Evolutionary conservation across 257 asterid species (phyloP).

Genomic region (Solanum appendiculatum): DNA sequence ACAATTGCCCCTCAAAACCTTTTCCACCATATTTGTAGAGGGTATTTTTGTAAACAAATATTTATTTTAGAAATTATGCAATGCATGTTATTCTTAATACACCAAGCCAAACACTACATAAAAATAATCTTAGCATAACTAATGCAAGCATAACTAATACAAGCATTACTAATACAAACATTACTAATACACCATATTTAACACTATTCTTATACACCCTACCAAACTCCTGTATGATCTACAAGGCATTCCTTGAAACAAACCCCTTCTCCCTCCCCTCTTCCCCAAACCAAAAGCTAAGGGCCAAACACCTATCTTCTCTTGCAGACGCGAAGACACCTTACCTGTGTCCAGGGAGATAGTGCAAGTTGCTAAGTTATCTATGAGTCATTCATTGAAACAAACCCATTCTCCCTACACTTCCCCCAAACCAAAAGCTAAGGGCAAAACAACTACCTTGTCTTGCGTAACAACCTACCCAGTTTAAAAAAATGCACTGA

Average conservation of each 20-base stretch:
- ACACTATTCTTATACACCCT: too few species aligned
- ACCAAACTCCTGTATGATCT: neutral
- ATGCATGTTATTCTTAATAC: too few species aligned
- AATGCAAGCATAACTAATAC: too few species aligned
- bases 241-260: neutral
- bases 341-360: neutral
- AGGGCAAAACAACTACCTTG: neutral
- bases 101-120: too few species aligned
- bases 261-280: neutral
- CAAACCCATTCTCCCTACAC: neutral
- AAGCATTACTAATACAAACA: too few species aligned
- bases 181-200: too few species aligned
- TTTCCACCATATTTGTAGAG: too few species aligned
- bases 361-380: neutral
- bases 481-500: neutral
- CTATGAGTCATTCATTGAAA: too few species aligned
- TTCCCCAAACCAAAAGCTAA: neutral
- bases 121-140: too few species aligned
- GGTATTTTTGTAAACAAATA: too few species aligned
- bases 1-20: too few species aligned
- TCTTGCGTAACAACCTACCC: neutral
- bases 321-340: neutral
- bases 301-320: neutral
- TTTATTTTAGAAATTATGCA: too few species aligned
- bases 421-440: neutral